Percentiles rank a stretch among this genome's conserved stretches.
Evolutionary conservation across 805 yeast species (phyloP).

Genomic region (Metschnikowia cubensis): DNA sequence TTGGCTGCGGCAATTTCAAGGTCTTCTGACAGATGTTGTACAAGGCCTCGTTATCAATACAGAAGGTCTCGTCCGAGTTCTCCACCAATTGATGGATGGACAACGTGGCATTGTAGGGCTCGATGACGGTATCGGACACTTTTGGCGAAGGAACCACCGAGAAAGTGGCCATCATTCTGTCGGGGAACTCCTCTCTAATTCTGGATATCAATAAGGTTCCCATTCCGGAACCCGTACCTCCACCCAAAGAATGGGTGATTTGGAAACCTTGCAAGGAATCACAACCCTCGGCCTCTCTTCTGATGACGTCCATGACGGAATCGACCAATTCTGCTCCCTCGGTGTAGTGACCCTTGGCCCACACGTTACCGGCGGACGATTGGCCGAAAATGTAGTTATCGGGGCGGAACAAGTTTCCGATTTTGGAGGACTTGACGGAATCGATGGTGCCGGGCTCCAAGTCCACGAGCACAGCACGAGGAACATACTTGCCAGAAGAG

Average conservation of each 20-base stretch:
- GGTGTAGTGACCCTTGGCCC: slow-evolving; percentile 97
- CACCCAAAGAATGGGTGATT: slow-evolving; percentile 53
- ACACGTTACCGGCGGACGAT: slow-evolving; percentile 90
- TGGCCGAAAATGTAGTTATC: slow-evolving; percentile 88
- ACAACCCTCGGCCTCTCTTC: slow-evolving; percentile 92
- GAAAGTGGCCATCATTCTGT: slow-evolving; percentile 93
- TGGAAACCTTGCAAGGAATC: slow-evolving; percentile 95
- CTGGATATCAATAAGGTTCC: slow-evolving; percentile 83
- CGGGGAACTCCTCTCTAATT: slow-evolving; percentile 89
- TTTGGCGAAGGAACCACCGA: slow-evolving; percentile 91
- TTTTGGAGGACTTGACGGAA: slow-evolving; percentile 71
- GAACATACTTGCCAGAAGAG: slow-evolving; percentile 82
- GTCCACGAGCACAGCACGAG: slow-evolving; percentile 89
- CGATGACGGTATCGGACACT: slow-evolving; percentile 89
- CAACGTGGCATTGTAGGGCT: slow-evolving; percentile 90
- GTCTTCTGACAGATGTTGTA: slow-evolving; percentile 87
- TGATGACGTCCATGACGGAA: slow-evolving; percentile 80
- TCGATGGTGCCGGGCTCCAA: slow-evolving; percentile 94
- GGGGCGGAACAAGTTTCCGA: slow-evolving; percentile 86
- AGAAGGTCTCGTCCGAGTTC: slow-evolving; percentile 88
- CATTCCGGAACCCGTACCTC: slow-evolving; percentile 98
- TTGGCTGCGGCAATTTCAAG: slow-evolving; percentile 74
- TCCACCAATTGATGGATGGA: slow-evolving; percentile 90
- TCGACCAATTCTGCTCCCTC: slow-evolving; percentile 95
- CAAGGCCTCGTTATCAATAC: slow-evolving; percentile 91